Evolutionary conservation across 2,329 filamentous ascomycete genomes (phyloP), one percentile per base, ranked within the genome.

Genomic region (Sporothrix curviconia): DNA sequence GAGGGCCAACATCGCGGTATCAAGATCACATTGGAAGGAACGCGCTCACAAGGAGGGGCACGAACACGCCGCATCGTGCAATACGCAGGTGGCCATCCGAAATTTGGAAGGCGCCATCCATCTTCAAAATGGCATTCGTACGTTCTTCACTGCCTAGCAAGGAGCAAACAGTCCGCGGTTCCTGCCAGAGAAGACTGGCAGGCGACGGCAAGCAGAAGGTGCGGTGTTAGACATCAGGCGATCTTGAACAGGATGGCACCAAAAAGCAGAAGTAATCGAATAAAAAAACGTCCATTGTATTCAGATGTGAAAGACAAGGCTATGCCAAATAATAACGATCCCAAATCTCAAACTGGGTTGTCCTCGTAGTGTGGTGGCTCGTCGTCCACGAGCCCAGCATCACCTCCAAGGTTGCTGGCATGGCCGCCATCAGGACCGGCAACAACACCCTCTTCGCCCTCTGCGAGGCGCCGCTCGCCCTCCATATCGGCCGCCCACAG

Each of bases 401-500:
- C 47, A 12, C 19, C 47, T 5, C 24, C 30, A 12, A 14, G 28
- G 1, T 50, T 30, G 28, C 30, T 9, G 3, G 46, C 54, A 7
- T n/a, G n/a, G 28, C 11, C 28, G 40, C 24, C 4, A 32, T 30
- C 19, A 17, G 56, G 19, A 61, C 39, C 55, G 60, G 52, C 12
- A 15, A 7, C 25, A 19, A 24, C 12, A 15, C 24, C 54, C 22
- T 36, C 25, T 7, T 53, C 34, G 14, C 46, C 42, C 19, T 56
- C 49, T 5, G 37, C 57, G 15, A 64, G 64, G 50, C 69, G 68
- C 28, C 65, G 72, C 63, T 81, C 75, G 55, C 82, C 76, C 71
- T 97, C 92, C 52, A 96, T 73, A 62, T 86, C 84, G 2, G 85
- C 85, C 2, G 85, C 89, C 92, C 92, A 97, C 36, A 97, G 74